Conservation (phyloP, 192 early-diverging fungal genomes). For the Rhizoclosmatium sp. region DNA sequence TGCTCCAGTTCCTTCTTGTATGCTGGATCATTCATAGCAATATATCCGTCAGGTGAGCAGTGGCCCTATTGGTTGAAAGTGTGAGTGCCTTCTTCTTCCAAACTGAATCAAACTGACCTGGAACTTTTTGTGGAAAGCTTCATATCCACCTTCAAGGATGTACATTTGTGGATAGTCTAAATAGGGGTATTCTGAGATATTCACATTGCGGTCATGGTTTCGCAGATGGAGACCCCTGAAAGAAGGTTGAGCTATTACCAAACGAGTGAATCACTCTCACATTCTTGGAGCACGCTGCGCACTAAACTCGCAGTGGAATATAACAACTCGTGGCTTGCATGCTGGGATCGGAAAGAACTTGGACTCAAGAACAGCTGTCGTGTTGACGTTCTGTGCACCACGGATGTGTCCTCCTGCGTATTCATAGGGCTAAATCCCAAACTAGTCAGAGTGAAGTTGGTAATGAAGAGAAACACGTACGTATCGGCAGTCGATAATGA, state of each 20-base stretch:
- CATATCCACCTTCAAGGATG: slow-evolving; percentile 86
- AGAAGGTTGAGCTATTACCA: slow-evolving; percentile 14
- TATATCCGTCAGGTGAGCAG: slow-evolving; percentile 79
- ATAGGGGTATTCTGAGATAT: slow-evolving; percentile 74
- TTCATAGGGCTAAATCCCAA: slow-evolving; percentile 69
- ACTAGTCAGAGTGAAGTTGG: background rate
- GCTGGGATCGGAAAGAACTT: slow-evolving; percentile 60
- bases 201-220: slow-evolving; percentile 75
- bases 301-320: slow-evolving; percentile 91
- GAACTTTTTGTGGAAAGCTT: slow-evolving; percentile 69
- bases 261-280: slow-evolving; percentile 43
- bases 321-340: slow-evolving; percentile 52
- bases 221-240: slow-evolving; percentile 75
- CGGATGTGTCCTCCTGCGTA: slow-evolving; percentile 85
- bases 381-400: slow-evolving; percentile 75
- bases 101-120: slow-evolving; percentile 37
- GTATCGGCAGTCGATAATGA: slow-evolving; percentile 86
- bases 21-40: slow-evolving; percentile 79
- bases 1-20: slow-evolving; percentile 55
- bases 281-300: slow-evolving; percentile 81
- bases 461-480: background rate
- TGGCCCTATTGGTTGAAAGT: slow-evolving; percentile 38
- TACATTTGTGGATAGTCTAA: slow-evolving; percentile 87
- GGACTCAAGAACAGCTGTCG: slow-evolving; percentile 63
- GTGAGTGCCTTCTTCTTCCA: background rate